These are phyloP conservation scores for Asterophora parasitica DNA, from an alignment of 768 basidiomycete genomes.

Conservation along the genomic window DNA sequence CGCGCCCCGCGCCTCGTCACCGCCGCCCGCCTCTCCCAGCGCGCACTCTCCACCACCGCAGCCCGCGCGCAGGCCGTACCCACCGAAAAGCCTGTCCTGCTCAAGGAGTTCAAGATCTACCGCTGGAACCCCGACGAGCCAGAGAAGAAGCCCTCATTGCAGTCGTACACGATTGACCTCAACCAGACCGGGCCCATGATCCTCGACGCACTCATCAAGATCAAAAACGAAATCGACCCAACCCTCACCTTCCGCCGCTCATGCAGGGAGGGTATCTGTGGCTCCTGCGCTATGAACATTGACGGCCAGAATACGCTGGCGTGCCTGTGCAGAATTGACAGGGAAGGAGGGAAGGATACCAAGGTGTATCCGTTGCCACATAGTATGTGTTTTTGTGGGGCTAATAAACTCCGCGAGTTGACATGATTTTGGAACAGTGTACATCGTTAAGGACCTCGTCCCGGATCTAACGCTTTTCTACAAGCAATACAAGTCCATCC, in stretches of 20 bases:
- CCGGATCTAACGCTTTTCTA: conserved; percentile 89
- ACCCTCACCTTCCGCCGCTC: conserved; percentile 94
- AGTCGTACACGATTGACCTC: conserved; percentile 88
- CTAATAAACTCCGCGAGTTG: not conserved
- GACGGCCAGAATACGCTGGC: conserved; percentile 97
- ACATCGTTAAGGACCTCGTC: conserved; percentile 97
- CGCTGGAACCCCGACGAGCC: conserved; percentile 99
- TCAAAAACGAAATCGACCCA: conserved; percentile 97
- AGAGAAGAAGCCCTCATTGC: conserved; percentile 82
- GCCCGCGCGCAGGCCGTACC: conserved; percentile 40
- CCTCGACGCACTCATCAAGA: conserved; percentile 94
- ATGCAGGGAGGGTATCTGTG: conserved; percentile 95
- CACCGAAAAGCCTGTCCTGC: conserved; percentile 59
- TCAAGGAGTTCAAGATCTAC: conserved; percentile 98
- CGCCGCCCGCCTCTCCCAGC: conserved; percentile 2
- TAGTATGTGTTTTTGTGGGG: conserved; percentile 54
- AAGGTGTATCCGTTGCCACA: conserved; percentile 98
- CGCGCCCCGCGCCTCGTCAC: conserved; percentile 4
- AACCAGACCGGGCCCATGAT: conserved; percentile 96
- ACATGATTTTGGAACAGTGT: conserved; percentile 55
- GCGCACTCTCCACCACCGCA: conserved; percentile 15
- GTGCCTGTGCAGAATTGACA: conserved; percentile 93
- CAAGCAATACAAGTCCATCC: conserved; percentile 99
- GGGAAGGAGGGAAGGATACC: conserved; percentile 59
- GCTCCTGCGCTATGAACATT: conserved; percentile 99